Percentiles rank a stretch among this genome's conserved stretches.
Conservation (phyloP, 768 basidiomycete genomes). For the Phylloporus arenicola region DNA sequence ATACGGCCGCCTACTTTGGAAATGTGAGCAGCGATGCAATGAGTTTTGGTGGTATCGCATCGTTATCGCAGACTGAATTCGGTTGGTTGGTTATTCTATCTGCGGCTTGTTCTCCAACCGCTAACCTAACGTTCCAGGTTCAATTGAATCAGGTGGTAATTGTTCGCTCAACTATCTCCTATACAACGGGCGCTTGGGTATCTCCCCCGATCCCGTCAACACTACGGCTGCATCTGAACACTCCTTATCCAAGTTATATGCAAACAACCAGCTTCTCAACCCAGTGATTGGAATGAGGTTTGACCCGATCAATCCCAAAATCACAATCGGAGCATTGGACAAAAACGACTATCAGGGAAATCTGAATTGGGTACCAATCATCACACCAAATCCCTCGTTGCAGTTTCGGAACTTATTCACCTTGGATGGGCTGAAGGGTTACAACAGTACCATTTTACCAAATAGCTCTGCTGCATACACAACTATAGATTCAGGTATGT, state of each 20-base stretch:
- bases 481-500: conserved; percentile 10
- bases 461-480: conserved; percentile 4
- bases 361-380: conserved; percentile 19
- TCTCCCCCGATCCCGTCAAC: conserved; percentile 21
- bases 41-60: conserved; percentile 14
- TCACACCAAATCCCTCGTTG: conserved; percentile 13
- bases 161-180: conserved; percentile 14
- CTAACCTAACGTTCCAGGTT: conserved; percentile 1
- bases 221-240: conserved; percentile 15
- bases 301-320: conserved; percentile 21
- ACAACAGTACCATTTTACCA: conserved; percentile 14
- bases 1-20: conserved; percentile 4
- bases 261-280: conserved; percentile 14
- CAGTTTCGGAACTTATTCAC: conserved; percentile 1
- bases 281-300: conserved; percentile 20
- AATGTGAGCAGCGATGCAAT: conserved; percentile 12
- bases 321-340: conserved; percentile 25
- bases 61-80: conserved; percentile 11
- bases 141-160: conserved; percentile 15
- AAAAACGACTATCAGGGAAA: conserved; percentile 17
- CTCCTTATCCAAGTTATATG: conserved; percentile 12
- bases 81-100: conserved; percentile 3
- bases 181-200: conserved; percentile 17
- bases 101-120: background rate
- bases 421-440: conserved; percentile 16